phyloP scores from a whole-genome alignment of 2,329 filamentous ascomycete species.

The Samsoniella hepiali region DNA sequence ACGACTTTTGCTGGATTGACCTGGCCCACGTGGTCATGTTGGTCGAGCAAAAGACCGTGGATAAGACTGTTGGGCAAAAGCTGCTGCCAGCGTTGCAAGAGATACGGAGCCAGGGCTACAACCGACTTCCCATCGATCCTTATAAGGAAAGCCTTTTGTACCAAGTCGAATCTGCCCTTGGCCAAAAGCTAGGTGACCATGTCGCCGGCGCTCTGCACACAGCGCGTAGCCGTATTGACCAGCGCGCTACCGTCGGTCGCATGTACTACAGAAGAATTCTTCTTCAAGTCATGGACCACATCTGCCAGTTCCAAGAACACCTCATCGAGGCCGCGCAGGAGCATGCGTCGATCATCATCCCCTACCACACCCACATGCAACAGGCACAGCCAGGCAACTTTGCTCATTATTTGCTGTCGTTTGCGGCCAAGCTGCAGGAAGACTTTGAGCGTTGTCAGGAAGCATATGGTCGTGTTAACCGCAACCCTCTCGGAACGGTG shows the following conservation, averaged over 20 bases:
- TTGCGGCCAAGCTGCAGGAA: constrained; percentile 17
- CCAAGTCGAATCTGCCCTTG: constrained; percentile 15
- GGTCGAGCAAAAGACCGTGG: constrained; percentile 18
- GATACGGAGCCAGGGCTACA: constrained; percentile 13
- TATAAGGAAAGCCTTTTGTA: constrained; percentile 19
- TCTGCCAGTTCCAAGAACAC: constrained; percentile 13
- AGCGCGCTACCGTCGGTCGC: constrained; percentile 20
- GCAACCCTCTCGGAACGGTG: constrained; percentile 16
- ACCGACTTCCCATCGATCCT: constrained; percentile 14
- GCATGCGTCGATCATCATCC: constrained; percentile 6
- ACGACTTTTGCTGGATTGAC: constrained; percentile 21
- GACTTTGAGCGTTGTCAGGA: constrained; percentile 20
- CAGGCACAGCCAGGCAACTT: constrained; percentile 21
- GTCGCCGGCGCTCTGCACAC: constrained; percentile 21
- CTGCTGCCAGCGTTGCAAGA: constrained; percentile 16
- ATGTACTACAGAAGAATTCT: constrained; percentile 17
- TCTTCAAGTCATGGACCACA: constrained; percentile 16
- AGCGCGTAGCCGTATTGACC: constrained; percentile 21
- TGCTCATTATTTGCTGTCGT: constrained; percentile 27
- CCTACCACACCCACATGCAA: constrained; percentile 21
- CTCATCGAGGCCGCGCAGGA: constrained; percentile 15
- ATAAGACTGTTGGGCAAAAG: constrained; percentile 9
- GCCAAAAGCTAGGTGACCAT: constrained; percentile 17
- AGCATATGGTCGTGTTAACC: constrained; percentile 16
- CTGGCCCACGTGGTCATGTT: constrained; percentile 22